A percentile compares a stretch with the other conserved stretches of the same genome.
phyloP scores from a whole-genome alignment of 2,329 filamentous ascomycete genomes.

The Dothiorella sarmentorum region DNA sequence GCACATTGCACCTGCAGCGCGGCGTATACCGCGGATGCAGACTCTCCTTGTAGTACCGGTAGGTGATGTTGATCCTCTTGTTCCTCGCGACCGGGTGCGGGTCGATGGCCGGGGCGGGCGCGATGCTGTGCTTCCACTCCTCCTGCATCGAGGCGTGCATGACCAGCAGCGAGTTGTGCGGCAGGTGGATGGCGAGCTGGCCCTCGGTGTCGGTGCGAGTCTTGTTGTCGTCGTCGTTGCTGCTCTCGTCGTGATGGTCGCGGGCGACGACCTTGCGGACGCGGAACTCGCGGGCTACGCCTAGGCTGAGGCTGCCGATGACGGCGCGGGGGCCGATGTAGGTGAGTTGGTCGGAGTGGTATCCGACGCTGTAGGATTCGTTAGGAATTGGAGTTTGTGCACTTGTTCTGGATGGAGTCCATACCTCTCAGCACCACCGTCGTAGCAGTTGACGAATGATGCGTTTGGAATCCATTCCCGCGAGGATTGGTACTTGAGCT shows the following conservation, averaged over 20 bases:
- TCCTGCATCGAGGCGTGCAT: slow-evolving; percentile 99
- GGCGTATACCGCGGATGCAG: slow-evolving; percentile 78
- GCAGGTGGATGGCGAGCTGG: slow-evolving; percentile 88
- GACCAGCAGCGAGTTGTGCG: slow-evolving; percentile 87
- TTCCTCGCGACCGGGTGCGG: slow-evolving; percentile 80
- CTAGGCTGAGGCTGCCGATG: slow-evolving; percentile 86
- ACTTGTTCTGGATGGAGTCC: background rate
- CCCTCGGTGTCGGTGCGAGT: slow-evolving; percentile 62
- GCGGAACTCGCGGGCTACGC: slow-evolving; percentile 89
- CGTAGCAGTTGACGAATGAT: slow-evolving; percentile 92
- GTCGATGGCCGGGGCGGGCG: slow-evolving; percentile 70
- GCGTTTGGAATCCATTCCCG: slow-evolving; percentile 78
- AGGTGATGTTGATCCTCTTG: slow-evolving; percentile 88
- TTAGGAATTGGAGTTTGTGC: background rate
- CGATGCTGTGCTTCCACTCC: slow-evolving; percentile 88
- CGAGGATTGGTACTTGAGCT: slow-evolving; percentile 74
- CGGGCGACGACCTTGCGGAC: slow-evolving; percentile 70
- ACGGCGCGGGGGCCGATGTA: slow-evolving; percentile 86
- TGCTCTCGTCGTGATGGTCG: slow-evolving; percentile 44
- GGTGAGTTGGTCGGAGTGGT: slow-evolving; percentile 87
- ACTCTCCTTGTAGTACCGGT: slow-evolving; percentile 75
- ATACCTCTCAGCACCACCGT: slow-evolving; percentile 55
- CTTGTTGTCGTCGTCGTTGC: slow-evolving; percentile 29
- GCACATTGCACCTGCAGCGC: slow-evolving; percentile 69
- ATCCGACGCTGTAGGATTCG: slow-evolving; percentile 62